Evolutionary conservation across 805 yeast species (phyloP).

Genomic region (Saturnispora ahearnii): DNA sequence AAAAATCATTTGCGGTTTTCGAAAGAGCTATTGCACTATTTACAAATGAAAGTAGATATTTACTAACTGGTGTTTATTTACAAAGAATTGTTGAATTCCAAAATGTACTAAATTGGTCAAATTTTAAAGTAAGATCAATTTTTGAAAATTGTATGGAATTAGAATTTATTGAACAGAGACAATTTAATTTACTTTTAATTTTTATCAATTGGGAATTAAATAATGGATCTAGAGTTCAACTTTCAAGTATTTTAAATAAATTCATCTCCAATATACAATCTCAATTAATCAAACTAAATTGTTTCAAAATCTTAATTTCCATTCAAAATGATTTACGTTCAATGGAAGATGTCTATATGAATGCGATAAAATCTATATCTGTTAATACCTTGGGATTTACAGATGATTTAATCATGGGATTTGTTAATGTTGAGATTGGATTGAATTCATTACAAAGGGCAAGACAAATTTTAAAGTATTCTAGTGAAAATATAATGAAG

Average conservation of each 20-base stretch:
- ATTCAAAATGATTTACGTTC: slow-evolving; percentile 35
- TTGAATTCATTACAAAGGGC: slow-evolving; percentile 50
- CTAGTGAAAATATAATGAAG: slow-evolving; percentile 36
- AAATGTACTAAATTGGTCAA: slow-evolving; percentile 26
- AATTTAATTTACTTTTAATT: slow-evolving; percentile 33
- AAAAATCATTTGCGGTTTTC: slow-evolving; percentile 49
- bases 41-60: slow-evolving; percentile 50
- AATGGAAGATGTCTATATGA: slow-evolving; percentile 35
- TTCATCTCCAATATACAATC: slow-evolving; percentile 30
- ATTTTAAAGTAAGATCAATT: slow-evolving; percentile 57
- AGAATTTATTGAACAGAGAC: slow-evolving; percentile 4
- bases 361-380: slow-evolving; percentile 34
- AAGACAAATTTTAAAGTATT: slow-evolving; percentile 51
- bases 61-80: slow-evolving; percentile 66
- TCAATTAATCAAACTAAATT: slow-evolving; percentile 25
- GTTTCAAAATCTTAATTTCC: slow-evolving; percentile 37
- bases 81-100: slow-evolving; percentile 34
- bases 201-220: slow-evolving; percentile 58
- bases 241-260: slow-evolving; percentile 38
- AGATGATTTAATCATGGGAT: slow-evolving; percentile 40
- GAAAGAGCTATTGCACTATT: slow-evolving; percentile 63
- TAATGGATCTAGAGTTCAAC: slow-evolving; percentile 41
- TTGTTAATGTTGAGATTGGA: slow-evolving; percentile 47
- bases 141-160: slow-evolving; percentile 58
- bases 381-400: slow-evolving; percentile 22